Base-by-base conservation (phyloP, 106 monocot genomes). In the Amphibolis antarctica region DNA sequence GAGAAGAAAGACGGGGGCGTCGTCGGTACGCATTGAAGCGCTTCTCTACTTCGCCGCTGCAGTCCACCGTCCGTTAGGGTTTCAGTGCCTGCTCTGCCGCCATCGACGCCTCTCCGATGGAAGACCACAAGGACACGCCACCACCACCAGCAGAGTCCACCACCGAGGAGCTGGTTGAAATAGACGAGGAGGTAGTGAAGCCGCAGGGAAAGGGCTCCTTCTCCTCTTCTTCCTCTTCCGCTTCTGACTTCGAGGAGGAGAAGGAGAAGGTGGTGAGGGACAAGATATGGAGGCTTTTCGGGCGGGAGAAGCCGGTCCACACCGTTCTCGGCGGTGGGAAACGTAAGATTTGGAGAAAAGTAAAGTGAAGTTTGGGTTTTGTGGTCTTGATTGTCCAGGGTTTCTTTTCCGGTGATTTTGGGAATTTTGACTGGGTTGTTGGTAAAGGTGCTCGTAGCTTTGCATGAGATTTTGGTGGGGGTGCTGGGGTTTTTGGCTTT, bases 231-330 rank as follows among this genome's bases (percentile, higher is more conserved):
- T 60, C 60, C 10, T 60, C 60, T 13, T 71, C 68, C 4, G 63
- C 68, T 0, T 69, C 73, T 11, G 77, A 77, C 44, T 71, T 70
- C 1, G 80, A 84, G 12, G 23, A 65, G 43, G 74, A 79, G 20
- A 48, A 69, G 30, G 43, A 48, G 69, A 12, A 53, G 21, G 1
- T 10, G 14, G 50, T 68, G 10, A 82, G 79, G 76, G 25, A 55
- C 30, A 83, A 83, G 78, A 63, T 80, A 65, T 72, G 43, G 45
- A 78, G 78, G 63, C 60, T 88, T 63, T 83, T 88, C 56, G 88
- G 88, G 48, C 43, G 88, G 20, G 80, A 88, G 68, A 62, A 63
- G 71, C 78, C 88, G 22, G 78, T 88, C 22, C 81, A 88, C 62
- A 28, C 57, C 36, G 72, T 83, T 44, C 63, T 83, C 59, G 88